Conservation (phyloP, 257 asterid genomes). For the Nicotiana otophora region DNA sequence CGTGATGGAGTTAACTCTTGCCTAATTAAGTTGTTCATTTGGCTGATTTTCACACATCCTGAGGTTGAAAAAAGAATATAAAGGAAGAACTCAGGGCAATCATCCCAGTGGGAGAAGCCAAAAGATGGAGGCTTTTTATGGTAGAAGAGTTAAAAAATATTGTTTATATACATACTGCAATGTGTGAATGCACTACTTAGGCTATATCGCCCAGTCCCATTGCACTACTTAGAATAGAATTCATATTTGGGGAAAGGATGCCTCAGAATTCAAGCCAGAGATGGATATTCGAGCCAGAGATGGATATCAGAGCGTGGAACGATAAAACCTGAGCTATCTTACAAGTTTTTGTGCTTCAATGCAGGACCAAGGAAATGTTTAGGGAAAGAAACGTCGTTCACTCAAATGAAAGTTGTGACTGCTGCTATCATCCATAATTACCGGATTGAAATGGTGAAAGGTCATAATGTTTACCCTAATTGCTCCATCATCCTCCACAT, state of each 20-base stretch:
- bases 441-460: background rate
- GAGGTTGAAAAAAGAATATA: background rate
- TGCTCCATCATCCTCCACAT: background rate
- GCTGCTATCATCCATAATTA: background rate
- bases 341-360: slow-evolving; percentile 49
- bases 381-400: slow-evolving; percentile 36
- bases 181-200: slow-evolving; percentile 17
- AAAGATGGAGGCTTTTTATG: background rate
- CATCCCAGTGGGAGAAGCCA: background rate
- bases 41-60: background rate
- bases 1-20: background rate
- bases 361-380: slow-evolving; percentile 58
- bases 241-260: slow-evolving; percentile 41
- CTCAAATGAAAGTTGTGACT: background rate
- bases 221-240: slow-evolving; percentile 35
- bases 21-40: background rate
- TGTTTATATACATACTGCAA: background rate
- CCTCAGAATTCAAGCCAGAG: slow-evolving; percentile 44
- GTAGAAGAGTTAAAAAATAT: background rate
- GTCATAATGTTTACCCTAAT: background rate
- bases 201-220: slow-evolving; percentile 49
- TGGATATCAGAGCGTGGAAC: slow-evolving; percentile 39
- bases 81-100: background rate
- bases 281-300: slow-evolving; percentile 6
- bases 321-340: slow-evolving; percentile 40